These are phyloP conservation scores for Diaporthe destruens DNA, from an alignment of 2,329 filamentous ascomycete species.

Conservation along the genomic window DNA sequence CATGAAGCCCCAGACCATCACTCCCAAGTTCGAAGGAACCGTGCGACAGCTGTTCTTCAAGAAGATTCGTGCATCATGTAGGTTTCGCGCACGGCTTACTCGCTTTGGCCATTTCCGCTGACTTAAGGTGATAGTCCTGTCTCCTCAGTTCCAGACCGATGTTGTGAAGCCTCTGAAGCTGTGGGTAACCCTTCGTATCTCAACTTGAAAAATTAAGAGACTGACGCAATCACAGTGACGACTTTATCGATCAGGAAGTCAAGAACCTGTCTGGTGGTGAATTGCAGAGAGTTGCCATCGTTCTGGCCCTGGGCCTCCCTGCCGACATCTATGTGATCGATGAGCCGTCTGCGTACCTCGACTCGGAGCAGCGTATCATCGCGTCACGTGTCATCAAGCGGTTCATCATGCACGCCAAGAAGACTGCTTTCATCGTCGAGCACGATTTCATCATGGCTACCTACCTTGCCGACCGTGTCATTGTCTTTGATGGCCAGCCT, in stretches of 20 bases:
- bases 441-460: constrained; percentile 99
- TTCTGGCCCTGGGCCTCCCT: constrained; percentile 93
- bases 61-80: constrained; percentile 92
- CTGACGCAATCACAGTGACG: constrained; percentile 64
- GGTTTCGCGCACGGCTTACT: not conserved
- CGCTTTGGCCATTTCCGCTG: not conserved
- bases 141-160: constrained; percentile 98
- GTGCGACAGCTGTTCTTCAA: constrained; percentile 99
- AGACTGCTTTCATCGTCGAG: constrained; percentile 99
- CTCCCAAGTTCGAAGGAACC: constrained; percentile 96
- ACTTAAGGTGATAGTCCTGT: constrained; percentile 69
- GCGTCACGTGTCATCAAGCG: constrained; percentile 98
- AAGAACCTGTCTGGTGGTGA: constrained; percentile 99
- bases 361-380: constrained; percentile 99
- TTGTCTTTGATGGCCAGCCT: constrained; percentile 96
- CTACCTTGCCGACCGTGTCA: constrained; percentile 82
- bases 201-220: not conserved
- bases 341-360: constrained; percentile 96
- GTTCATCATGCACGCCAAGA: constrained; percentile 99
- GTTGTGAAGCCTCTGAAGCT: constrained; percentile 99
- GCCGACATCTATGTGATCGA: constrained; percentile 99
- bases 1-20: constrained; percentile 99
- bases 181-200: not conserved
- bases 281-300: constrained; percentile 98
- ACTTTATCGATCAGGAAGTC: constrained; percentile 99